Evolutionary conservation across 306 rosid species (phyloP), one percentile per base, ranked within the genome.

Genomic region (Casuarina glauca): DNA sequence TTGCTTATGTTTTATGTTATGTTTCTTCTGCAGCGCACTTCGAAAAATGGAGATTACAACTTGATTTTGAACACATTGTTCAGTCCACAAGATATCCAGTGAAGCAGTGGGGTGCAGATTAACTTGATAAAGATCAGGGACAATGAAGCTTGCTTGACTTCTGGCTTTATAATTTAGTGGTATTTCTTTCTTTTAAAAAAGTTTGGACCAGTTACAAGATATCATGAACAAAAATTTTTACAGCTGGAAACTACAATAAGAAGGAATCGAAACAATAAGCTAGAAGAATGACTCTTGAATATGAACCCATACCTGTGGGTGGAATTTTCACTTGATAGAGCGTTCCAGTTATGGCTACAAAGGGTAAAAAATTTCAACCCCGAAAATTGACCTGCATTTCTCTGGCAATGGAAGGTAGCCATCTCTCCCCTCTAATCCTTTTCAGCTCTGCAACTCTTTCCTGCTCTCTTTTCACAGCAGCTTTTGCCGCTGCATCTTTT

Each of bases 371-470:
- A 32, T 48, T 32, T 79, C 79, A 82, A 73, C 6, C 46, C 35
- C 20, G 69, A 69, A 10, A 49, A 41, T 84, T 85, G 41, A 76
- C 62, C 57, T 74, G 78, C 96, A 78, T 87, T 76, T 84, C 92
- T 81, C 81, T 86, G 79, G 94, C 97, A 83, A 92, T 85, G 60
- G 97, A 92, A 58, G 97, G 97, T 20, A 91, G 81, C 97, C 97
- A 92, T 85, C 85, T 92, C 83, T 95, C 97, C 48, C 98, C 97
- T 78, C 96, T 92, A n/a, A 87, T 75, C 86, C 78, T 91, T 70
- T 95, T 92, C 89, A 95, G 82, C 9, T 86, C 76, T 58, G 88
- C 87, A 76, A 95, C 86, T 81, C 98, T 87, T 85, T 88, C 92
- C 83, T 90, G 89, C 74, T 95, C 97, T 84, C 82, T 89, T 68